Evolutionary conservation across 2,329 filamentous ascomycete genomes (phyloP), one percentile per base, ranked within the genome.

Genomic region (Drechslerella coelobrocha): DNA sequence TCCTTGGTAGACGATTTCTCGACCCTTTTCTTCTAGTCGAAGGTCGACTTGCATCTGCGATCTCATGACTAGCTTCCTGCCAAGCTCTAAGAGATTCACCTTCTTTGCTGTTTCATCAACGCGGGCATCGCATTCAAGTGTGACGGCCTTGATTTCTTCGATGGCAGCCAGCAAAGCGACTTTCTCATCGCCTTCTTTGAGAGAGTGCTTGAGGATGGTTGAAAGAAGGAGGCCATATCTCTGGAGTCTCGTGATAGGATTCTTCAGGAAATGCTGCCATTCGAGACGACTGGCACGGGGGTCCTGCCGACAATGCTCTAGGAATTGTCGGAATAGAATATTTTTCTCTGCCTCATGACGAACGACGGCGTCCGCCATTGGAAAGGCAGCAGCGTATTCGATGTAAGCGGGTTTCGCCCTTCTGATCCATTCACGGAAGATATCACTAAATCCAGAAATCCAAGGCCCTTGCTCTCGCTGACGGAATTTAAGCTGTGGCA

Each of bases 361-460:
- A 17, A 99, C 86, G 57, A 92, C 82, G 77, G 90, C 92, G 37
- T 87, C 88, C 0, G 94, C 93, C 66, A 88, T 87, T 0, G 93
- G 93, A 75, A 94, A 97, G 0, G 88, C 88, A 0, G 89, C 88
- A 39, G 93, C 93, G 78, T 97, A 99, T 66, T 96, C 92, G 71
- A 97, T 87, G 78, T 97, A 99, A 9, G 91, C 89, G 1, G 84
- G 82, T 78, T 89, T 91, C 29, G 94, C 94, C 79, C 97, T 97
- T 73, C 94, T 86, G 72, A 97, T 96, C 94, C 94, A 99, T 80
- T 99, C 94, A 66, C 94, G 84, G 82, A 99, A 97, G 53, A 99
- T 91, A 77, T 97, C 94, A 77, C 92, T 97, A 80, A 97, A 97
- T 2, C 94, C 94, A 10, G 86, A 83, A 66, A 99, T 88, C 87